A percentile compares a stretch with the other conserved stretches of the same genome.
Evolutionary conservation across 2,329 filamentous ascomycete genomes (phyloP).

Genomic region (Sporothrix inflata): DNA sequence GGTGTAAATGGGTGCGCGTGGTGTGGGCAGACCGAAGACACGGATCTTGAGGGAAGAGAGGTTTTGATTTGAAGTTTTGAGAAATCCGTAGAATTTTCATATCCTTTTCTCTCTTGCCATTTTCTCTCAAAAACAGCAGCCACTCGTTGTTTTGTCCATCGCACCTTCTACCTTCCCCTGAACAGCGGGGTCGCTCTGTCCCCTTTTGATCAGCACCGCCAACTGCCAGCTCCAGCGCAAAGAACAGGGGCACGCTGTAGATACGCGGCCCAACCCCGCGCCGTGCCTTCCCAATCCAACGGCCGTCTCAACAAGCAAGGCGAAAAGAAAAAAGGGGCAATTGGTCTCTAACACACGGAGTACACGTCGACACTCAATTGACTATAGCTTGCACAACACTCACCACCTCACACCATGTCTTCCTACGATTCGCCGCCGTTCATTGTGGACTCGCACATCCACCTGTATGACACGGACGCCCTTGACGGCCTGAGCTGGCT

Average conservation of each 20-base stretch:
- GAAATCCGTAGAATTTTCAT: background rate
- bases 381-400: background rate
- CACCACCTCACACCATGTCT: conserved; percentile 28
- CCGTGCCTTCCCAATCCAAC: conserved; percentile 6
- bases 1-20: conserved; percentile 23
- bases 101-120: background rate
- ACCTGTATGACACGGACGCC: conserved; percentile 77
- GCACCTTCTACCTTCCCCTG: background rate
- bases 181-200: conserved; percentile 18
- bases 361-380: too few species aligned
- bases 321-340: background rate
- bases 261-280: conserved; percentile 15
- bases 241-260: conserved; percentile 9
- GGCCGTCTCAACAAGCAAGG: background rate
- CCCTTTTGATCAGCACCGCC: conserved; percentile 6
- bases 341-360: background rate
- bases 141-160: background rate
- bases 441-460: conserved; percentile 89
- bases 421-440: conserved; percentile 32
- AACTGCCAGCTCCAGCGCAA: conserved; percentile 11
- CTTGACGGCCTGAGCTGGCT: conserved; percentile 71
- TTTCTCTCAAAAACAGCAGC: background rate
- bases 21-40: background rate
- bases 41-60: background rate
- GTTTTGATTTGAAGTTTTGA: background rate